phyloP scores from a whole-genome alignment of 2,329 filamentous ascomycete species.

The Cladophialophora yegresii region DNA sequence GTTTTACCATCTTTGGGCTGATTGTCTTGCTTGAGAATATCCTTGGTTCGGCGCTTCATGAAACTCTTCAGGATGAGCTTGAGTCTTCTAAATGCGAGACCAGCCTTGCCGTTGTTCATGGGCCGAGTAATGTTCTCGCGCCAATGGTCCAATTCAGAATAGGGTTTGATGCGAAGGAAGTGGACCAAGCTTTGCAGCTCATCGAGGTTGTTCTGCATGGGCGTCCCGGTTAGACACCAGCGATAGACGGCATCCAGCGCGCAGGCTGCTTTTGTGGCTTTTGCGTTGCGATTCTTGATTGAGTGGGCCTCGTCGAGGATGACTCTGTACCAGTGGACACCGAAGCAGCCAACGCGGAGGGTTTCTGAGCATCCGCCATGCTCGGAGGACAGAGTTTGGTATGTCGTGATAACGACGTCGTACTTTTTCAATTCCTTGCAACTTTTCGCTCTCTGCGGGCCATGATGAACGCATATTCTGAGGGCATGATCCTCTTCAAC shows the following conservation, averaged over 20 bases:
- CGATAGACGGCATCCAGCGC: conserved; percentile 81
- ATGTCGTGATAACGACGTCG: conserved; percentile 96
- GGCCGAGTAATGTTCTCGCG: conserved; percentile 87
- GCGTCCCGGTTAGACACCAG: conserved; percentile 95
- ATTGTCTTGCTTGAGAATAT: conserved; percentile 89
- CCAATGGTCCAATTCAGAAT: conserved; percentile 82
- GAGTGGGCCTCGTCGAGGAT: conserved; percentile 96
- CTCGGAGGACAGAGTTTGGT: conserved; percentile 92
- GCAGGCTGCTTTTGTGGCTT: conserved; percentile 89
- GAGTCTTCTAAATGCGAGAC: conserved; percentile 82
- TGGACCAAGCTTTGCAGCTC: conserved; percentile 91
- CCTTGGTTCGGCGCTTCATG: conserved; percentile 98
- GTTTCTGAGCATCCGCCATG: conserved; percentile 66
- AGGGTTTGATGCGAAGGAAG: conserved; percentile 89
- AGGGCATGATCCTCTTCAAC: conserved; percentile 69
- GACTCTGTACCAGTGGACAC: conserved; percentile 89
- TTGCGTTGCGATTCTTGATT: conserved; percentile 97
- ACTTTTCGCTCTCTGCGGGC: conserved; percentile 77
- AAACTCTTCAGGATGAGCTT: conserved; percentile 85
- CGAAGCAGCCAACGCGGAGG: conserved; percentile 79
- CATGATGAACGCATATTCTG: conserved; percentile 87
- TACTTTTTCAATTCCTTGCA: conserved; percentile 76
- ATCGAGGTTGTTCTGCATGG: conserved; percentile 97
- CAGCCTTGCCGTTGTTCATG: conserved; percentile 85
- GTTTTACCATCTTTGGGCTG: conserved; percentile 59